phyloP scores from a whole-genome alignment of 1,284 basidiomycete species.

The Pyrrhoderma noxium region DNA sequence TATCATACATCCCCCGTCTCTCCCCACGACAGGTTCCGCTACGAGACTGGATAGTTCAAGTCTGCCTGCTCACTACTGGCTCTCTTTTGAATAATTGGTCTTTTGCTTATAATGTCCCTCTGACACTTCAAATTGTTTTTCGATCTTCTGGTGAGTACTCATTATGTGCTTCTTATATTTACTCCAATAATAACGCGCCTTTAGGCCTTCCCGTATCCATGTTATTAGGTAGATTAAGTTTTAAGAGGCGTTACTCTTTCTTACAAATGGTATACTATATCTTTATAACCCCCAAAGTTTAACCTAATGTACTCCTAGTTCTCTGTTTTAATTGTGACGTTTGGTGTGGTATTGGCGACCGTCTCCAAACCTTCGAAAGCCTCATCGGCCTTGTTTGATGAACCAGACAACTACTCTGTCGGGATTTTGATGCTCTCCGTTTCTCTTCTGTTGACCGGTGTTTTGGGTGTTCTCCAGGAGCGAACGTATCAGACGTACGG shows the following conservation, averaged over 20 bases:
- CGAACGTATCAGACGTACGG: slow-evolving; percentile 66
- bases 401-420: slow-evolving; percentile 46
- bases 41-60: slow-evolving; percentile 68
- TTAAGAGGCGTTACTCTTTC: slow-evolving; percentile 51
- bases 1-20: slow-evolving; percentile 38
- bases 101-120: slow-evolving; percentile 68
- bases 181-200: slow-evolving; percentile 5
- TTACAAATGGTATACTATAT: slow-evolving; percentile 49
- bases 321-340: slow-evolving; percentile 68
- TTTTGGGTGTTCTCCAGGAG: slow-evolving; percentile 79
- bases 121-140: slow-evolving; percentile 84
- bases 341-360: slow-evolving; percentile 72
- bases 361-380: slow-evolving; percentile 48
- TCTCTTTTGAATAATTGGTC: slow-evolving; percentile 82
- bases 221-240: slow-evolving; percentile 52
- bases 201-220: slow-evolving; percentile 62
- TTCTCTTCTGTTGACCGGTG: slow-evolving; percentile 67
- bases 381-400: slow-evolving; percentile 26
- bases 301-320: slow-evolving; percentile 30
- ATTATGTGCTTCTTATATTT: slow-evolving; percentile 9
- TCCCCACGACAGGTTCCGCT: slow-evolving; percentile 69
- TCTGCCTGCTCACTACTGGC: slow-evolving; percentile 62
- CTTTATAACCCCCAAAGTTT: background rate
- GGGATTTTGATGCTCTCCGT: slow-evolving; percentile 69
- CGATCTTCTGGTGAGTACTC: slow-evolving; percentile 68